These are phyloP conservation scores for Aspergillus fijiensis DNA, from an alignment of 2,329 filamentous ascomycete genomes.

Conservation along the genomic window DNA sequence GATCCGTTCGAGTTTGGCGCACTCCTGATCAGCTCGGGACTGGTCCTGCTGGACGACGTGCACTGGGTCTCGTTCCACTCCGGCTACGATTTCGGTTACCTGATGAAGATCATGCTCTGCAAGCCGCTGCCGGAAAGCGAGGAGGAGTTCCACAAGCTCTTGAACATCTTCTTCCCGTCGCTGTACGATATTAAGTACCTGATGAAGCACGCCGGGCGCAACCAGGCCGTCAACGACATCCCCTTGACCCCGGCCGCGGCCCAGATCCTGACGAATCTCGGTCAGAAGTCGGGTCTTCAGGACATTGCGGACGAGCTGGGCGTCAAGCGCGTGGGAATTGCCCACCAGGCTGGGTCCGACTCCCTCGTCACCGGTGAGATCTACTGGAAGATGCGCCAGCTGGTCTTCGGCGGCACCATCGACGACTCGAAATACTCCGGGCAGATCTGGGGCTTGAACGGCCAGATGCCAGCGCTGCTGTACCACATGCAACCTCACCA, in stretches of 20 bases:
- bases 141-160: slow-evolving; percentile 80
- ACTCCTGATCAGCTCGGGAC: slow-evolving; percentile 84
- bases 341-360: slow-evolving; percentile 92
- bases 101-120: slow-evolving; percentile 89
- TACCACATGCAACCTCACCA: slow-evolving; percentile 49
- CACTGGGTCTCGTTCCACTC: slow-evolving; percentile 98
- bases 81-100: slow-evolving; percentile 96
- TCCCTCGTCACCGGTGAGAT: slow-evolving; percentile 89
- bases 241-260: slow-evolving; percentile 64
- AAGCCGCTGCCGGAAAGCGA: slow-evolving; percentile 84
- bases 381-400: slow-evolving; percentile 88
- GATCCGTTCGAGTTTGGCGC: slow-evolving; percentile 86
- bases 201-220: slow-evolving; percentile 81
- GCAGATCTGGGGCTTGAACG: slow-evolving; percentile 90
- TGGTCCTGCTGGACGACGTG: slow-evolving; percentile 83
- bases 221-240: slow-evolving; percentile 63
- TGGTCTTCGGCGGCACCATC: slow-evolving; percentile 81
- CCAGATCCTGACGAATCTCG: slow-evolving; percentile 79
- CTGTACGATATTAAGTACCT: slow-evolving; percentile 97
- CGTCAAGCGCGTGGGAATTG: slow-evolving; percentile 80
- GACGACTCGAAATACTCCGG: slow-evolving; percentile 76
- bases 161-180: slow-evolving; percentile 89
- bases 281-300: slow-evolving; percentile 87
- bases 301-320: slow-evolving; percentile 92
- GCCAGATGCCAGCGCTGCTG: slow-evolving; percentile 58